A percentile compares a stretch with the other conserved stretches of the same genome.
Conservation (phyloP, 805 yeast genomes). For the Metschnikowia arizonensis region DNA sequence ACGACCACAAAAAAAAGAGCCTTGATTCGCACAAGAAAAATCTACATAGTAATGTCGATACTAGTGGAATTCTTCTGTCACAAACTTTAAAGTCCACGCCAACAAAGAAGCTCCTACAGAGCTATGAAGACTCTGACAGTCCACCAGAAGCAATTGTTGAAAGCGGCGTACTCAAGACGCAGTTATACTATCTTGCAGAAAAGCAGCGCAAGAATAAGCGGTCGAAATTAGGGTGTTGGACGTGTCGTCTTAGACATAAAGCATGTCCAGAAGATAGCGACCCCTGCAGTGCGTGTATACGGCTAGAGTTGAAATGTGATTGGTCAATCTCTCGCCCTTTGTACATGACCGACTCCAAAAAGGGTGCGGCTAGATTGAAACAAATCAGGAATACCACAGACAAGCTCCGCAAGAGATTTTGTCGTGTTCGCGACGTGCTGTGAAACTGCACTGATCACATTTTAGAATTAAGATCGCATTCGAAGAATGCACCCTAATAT, state of each 20-base stretch:
- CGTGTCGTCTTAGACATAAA: slow-evolving; percentile 20
- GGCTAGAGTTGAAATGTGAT: slow-evolving; percentile 17
- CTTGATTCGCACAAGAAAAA: background rate
- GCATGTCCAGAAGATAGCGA: slow-evolving; percentile 18
- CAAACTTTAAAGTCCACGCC: background rate
- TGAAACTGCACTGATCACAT: background rate
- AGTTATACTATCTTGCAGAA: background rate
- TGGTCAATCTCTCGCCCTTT: slow-evolving; percentile 11
- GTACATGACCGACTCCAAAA: slow-evolving; percentile 14
- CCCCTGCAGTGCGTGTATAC: slow-evolving; percentile 15
- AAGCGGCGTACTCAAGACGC: background rate
- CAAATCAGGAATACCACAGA: slow-evolving; percentile 11
- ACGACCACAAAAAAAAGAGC: background rate
- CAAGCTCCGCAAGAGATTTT: slow-evolving; percentile 5
- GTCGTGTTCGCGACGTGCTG: background rate
- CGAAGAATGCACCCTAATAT: background rate
- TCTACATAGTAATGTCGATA: background rate
- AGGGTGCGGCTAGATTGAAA: slow-evolving; percentile 5
- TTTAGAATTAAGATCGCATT: background rate
- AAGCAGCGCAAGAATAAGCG: slow-evolving; percentile 5
- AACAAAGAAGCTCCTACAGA: background rate
- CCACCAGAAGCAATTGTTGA: background rate
- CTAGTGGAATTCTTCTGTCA: background rate
- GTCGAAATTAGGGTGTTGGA: slow-evolving; percentile 19
- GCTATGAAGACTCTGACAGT: background rate